A percentile compares a stretch with the other conserved stretches of the same genome.
Conservation (phyloP, 345 rosid species). For the Geranium rotundifolium region DNA sequence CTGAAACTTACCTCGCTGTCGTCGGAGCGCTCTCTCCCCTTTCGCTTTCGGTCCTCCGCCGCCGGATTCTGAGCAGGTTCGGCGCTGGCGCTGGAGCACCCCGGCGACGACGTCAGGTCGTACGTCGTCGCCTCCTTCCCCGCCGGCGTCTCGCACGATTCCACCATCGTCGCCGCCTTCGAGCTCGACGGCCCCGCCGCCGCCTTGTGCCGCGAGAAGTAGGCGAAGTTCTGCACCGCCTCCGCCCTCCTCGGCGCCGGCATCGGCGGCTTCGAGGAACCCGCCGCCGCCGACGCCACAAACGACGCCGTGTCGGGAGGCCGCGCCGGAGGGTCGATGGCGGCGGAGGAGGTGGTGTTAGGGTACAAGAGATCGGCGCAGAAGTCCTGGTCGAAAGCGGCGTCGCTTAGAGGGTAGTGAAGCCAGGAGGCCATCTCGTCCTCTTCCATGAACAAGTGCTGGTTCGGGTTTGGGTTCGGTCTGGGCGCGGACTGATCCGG, state of each 20-base stretch:
- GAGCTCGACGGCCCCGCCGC: constrained; percentile 33
- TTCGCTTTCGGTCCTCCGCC: constrained; percentile 54
- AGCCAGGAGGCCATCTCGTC: constrained; percentile 96
- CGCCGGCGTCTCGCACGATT: constrained; percentile 44
- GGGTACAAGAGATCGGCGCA: constrained; percentile 47
- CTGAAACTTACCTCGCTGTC: no score
- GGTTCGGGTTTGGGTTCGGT: not conserved
- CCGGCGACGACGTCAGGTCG: constrained; percentile 48
- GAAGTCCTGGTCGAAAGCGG: constrained; percentile 50
- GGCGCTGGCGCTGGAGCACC: constrained; percentile 44
- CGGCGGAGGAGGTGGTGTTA: constrained; percentile 15
- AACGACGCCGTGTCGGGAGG: constrained; percentile 7
- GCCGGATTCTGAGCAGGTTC: constrained; percentile 30
- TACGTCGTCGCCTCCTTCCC: constrained; percentile 15
- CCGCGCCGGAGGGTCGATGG: constrained; percentile 1
- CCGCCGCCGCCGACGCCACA: constrained; percentile 10
- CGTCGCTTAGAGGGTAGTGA: constrained; percentile 45
- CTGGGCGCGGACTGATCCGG: constrained; percentile 5
- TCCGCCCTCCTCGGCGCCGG: constrained; percentile 30
- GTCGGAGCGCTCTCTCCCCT: constrained; percentile 49
- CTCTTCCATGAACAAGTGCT: constrained; percentile 59
- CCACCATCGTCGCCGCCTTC: constrained; percentile 53
- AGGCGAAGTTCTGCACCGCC: constrained; percentile 40
- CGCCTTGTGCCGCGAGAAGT: constrained; percentile 40
- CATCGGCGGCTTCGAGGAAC: constrained; percentile 31